A percentile compares a stretch with the other conserved stretches of the same genome.
phyloP scores from a whole-genome alignment of 108 stramenopile genomes.

The Cyclotella baltica region DNA sequence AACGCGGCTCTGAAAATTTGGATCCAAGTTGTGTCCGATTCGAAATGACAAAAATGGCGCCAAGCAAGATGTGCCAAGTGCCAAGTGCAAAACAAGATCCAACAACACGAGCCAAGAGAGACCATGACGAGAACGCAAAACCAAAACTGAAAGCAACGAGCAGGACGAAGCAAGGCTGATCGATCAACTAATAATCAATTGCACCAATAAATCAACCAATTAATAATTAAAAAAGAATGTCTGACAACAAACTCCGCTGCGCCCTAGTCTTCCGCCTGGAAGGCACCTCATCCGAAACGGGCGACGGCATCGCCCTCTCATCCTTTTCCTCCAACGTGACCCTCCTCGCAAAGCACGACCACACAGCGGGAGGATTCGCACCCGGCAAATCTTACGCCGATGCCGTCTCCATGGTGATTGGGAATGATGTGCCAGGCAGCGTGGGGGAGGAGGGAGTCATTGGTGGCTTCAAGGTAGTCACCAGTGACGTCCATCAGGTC shows the following conservation, averaged over 20 bases:
- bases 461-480: conserved; percentile 91
- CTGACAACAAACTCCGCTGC: conserved; percentile 86
- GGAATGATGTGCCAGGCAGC: conserved; percentile 80
- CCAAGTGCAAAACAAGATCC: no score
- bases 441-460: conserved; percentile 64
- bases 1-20: no score
- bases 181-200: no score
- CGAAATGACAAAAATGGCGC: no score
- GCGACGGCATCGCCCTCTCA: conserved; percentile 49
- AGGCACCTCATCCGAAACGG: conserved; percentile 35
- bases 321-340: conserved; percentile 43
- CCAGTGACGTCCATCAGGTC: conserved; percentile 88
- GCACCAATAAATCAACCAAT: no score
- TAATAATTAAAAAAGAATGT: conserved; percentile 54
- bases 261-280: conserved; percentile 84
- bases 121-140: no score
- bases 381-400: conserved; percentile 82
- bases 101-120: no score
- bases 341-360: conserved; percentile 88
- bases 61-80: no score
- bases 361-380: conserved; percentile 75
- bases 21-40: no score
- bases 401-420: conserved; percentile 76
- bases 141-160: no score
- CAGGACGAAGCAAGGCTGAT: background rate